phyloP scores from a whole-genome alignment of 2,329 filamentous ascomycete species.

The Pleomassaria siparia region DNA sequence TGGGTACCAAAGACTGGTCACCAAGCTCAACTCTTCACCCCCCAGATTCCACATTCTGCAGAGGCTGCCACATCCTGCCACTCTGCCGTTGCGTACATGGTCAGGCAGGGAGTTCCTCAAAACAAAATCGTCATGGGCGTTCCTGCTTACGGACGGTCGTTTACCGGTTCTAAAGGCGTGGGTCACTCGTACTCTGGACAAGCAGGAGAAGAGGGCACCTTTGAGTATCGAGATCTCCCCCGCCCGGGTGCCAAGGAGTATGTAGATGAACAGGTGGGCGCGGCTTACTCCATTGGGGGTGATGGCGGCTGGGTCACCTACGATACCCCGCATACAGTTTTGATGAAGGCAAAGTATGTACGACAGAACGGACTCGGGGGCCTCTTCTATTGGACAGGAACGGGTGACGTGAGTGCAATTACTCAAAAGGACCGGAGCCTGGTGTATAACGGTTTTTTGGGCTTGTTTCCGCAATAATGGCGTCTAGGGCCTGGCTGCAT shows the following conservation, averaged over 20 bases:
- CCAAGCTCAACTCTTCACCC: slow-evolving; percentile 72
- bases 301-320: slow-evolving; percentile 80
- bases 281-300: slow-evolving; percentile 70
- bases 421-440: slow-evolving; percentile 56
- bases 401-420: slow-evolving; percentile 60
- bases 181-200: slow-evolving; percentile 60
- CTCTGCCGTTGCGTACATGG: slow-evolving; percentile 65
- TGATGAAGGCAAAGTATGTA: slow-evolving; percentile 73
- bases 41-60: slow-evolving; percentile 56
- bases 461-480: slow-evolving; percentile 46
- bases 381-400: slow-evolving; percentile 81
- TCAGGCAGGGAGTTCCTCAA: slow-evolving; percentile 65
- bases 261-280: slow-evolving; percentile 67
- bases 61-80: slow-evolving; percentile 62
- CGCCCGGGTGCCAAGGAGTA: slow-evolving; percentile 62
- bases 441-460: slow-evolving; percentile 61
- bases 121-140: slow-evolving; percentile 75
- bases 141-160: slow-evolving; percentile 74
- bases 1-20: slow-evolving; percentile 71
- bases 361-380: slow-evolving; percentile 72
- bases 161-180: slow-evolving; percentile 64
- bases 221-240: slow-evolving; percentile 74
- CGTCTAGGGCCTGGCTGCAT: slow-evolving; percentile 1
- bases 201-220: slow-evolving; percentile 66
- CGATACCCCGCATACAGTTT: slow-evolving; percentile 75